Conservation (phyloP, 176 grass and related monocot species). For the Paspalum notatum region DNA sequence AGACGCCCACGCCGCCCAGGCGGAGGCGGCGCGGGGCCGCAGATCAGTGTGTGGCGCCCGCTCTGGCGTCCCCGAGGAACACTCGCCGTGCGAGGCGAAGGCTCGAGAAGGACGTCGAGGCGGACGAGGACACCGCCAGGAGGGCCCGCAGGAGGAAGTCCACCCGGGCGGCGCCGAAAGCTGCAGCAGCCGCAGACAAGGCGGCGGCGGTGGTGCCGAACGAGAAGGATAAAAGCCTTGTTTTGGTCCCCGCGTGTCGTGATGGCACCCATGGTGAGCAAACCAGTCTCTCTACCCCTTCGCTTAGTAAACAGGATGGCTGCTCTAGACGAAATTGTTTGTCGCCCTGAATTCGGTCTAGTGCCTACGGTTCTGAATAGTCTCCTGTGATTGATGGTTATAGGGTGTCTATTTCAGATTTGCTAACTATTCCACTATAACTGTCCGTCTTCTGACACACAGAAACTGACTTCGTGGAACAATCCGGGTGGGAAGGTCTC, state of each 20-base stretch:
- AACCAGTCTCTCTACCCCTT: neutral
- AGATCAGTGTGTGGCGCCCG: conserved; percentile 28
- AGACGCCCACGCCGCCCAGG: conserved; percentile 37
- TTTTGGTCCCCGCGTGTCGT: conserved; percentile 38
- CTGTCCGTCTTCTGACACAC: neutral
- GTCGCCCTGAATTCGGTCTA: neutral
- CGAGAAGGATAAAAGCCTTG: conserved; percentile 47
- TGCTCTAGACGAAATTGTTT: too few species aligned
- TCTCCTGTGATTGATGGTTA: neutral
- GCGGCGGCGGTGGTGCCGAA: conserved; percentile 1
- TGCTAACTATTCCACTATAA: neutral
- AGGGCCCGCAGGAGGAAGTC: conserved; percentile 61
- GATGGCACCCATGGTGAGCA: conserved; percentile 40
- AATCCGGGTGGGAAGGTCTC: conserved; percentile 44
- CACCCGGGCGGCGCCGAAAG: conserved; percentile 21
- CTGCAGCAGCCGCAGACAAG: conserved; percentile 29
- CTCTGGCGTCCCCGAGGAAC: conserved; percentile 65
- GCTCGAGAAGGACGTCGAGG: conserved; percentile 74
- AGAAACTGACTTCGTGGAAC: conserved; percentile 7
- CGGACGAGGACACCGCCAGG: conserved; percentile 49
- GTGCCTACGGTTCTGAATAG: neutral
- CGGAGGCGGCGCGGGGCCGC: conserved; percentile 29
- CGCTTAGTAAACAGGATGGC: neutral
- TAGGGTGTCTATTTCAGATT: neutral
- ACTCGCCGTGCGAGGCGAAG: conserved; percentile 61